phyloP scores from a whole-genome alignment of 805 yeast genomes.

The Zygosaccharomyces pseudorouxii region DNA sequence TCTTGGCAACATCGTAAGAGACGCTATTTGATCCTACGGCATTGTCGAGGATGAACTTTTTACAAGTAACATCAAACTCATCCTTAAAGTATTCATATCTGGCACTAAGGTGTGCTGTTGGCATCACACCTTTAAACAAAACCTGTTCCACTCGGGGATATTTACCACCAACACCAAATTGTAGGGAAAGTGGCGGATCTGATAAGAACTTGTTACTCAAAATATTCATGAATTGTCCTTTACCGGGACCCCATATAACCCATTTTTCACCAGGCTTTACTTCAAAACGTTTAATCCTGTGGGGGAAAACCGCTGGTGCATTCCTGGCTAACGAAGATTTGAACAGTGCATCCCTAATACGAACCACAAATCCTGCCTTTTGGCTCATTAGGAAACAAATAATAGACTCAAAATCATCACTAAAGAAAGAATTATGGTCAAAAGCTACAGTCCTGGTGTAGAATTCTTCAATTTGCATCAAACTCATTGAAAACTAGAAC shows the following conservation, averaged over 20 bases:
- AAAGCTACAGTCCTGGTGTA: no score
- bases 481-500: neutral
- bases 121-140: constrained; percentile 45
- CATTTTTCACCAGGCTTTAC: constrained; percentile 37
- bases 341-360: constrained; percentile 35
- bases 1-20: constrained; percentile 34
- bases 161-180: constrained; percentile 12
- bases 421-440: no score
- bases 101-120: constrained; percentile 76
- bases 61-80: constrained; percentile 69
- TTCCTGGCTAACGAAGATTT: constrained; percentile 36
- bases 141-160: constrained; percentile 30
- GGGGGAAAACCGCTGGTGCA: constrained; percentile 30
- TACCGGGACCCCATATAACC: constrained; percentile 39
- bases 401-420: no score
- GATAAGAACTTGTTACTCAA: constrained; percentile 26
- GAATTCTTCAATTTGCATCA: neutral
- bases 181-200: constrained; percentile 26
- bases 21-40: constrained; percentile 41
- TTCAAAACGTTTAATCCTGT: constrained; percentile 20
- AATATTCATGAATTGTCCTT: constrained; percentile 26
- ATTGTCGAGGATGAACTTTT: constrained; percentile 53
- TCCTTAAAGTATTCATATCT: constrained; percentile 86
- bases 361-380: constrained; percentile 12
- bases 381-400: neutral